Conservation (phyloP, 257 asterid species). For the Nicotiana obtusifolia region DNA sequence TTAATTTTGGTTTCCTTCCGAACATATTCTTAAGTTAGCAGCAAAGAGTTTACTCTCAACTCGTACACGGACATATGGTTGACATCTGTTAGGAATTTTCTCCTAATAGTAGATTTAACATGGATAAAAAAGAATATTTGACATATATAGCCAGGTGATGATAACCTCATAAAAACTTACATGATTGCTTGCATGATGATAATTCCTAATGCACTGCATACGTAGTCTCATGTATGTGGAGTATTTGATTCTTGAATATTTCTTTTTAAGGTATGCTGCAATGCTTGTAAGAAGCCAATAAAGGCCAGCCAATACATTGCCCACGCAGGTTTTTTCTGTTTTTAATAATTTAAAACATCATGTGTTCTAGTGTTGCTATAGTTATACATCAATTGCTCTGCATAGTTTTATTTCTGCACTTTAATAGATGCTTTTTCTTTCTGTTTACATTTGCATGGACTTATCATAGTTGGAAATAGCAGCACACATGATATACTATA, state of each 20-base stretch:
- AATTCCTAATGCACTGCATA: slow-evolving; percentile 5
- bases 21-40: neutral
- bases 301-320: slow-evolving; percentile 70
- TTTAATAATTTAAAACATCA: slow-evolving; percentile 16
- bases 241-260: slow-evolving; percentile 9
- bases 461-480: neutral
- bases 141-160: neutral
- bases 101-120: neutral
- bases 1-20: neutral
- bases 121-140: neutral
- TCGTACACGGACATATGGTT: neutral
- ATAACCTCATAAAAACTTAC: neutral
- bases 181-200: neutral
- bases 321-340: slow-evolving; percentile 64
- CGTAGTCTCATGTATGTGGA: neutral
- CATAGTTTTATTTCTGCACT: neutral
- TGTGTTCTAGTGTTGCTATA: slow-evolving; percentile 8
- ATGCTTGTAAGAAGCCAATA: slow-evolving; percentile 90
- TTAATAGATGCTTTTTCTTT: neutral
- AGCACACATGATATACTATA: neutral
- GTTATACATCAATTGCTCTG: slow-evolving; percentile 9
- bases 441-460: neutral
- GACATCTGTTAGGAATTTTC: neutral
- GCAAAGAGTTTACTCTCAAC: neutral
- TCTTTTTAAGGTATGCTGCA: slow-evolving; percentile 78